Base-by-base conservation (phyloP, 1,139 yeast species). In the Wickerhamomyces sp. region DNA sequence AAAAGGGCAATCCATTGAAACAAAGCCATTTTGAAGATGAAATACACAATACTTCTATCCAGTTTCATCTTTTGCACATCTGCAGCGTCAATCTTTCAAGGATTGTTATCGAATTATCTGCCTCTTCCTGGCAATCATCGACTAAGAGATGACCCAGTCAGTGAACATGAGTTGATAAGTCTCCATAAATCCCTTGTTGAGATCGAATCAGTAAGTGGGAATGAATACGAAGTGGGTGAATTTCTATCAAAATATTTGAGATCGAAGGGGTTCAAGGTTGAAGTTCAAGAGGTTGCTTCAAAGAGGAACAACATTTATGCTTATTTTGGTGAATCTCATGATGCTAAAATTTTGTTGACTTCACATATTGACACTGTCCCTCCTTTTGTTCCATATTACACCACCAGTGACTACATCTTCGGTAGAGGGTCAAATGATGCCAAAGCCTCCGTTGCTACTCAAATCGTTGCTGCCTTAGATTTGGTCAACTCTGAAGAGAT, bases 351-450 rank as follows among this genome's bases (percentile, higher is more conserved):
- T 13, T 59, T 81, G 43, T 57, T 83, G 32, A 80, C 88, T 2
- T 76, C 86, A 11, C 90, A 83, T 55, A 76, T 81, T 36, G 90
- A 83, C 55, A 83, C 89, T 0, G 90, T 83, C 7, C 89, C 89
- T 13, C 89, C 89, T 0, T 81, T 59, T 54, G 62, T 81, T 44
- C 76, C 77, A 1, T 83, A 81, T 61, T 58, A 59, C 6, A 61
- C 72, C 13, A 71, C 73, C n/a, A 81, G 77, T 6, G 67, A 71
- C 39, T 61, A 62, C 34, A 78, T 83, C 26, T 75, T 69, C 54
- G 90, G 90, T 10, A 69, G 90, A 46, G 91, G 91, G 2, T 61
- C 84, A 5, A 71, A 76, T 46, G 90, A 83, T 56, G 90, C 87
- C 34, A 83, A 83, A 56, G 86, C 74, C 1, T 79, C 85, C 11